A percentile compares a stretch with the other conserved stretches of the same genome.
phyloP scores from a whole-genome alignment of 2,329 filamentous ascomycete genomes.

The Monosporascus sp. region DNA sequence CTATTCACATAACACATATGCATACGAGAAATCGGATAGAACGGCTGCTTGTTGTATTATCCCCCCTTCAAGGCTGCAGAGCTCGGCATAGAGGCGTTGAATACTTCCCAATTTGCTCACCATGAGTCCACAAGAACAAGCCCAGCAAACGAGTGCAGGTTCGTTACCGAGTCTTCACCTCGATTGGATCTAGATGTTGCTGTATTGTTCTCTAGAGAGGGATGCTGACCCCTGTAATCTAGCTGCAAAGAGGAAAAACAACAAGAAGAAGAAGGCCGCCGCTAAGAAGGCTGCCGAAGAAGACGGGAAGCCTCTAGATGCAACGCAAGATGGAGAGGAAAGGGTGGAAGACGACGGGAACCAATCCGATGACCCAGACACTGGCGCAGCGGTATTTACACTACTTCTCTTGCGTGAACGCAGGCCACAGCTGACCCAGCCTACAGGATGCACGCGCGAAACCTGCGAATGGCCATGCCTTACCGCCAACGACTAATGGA shows the following conservation, averaged over 20 bases:
- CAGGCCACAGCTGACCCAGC: conserved; percentile 13
- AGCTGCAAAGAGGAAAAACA: conserved; percentile 51
- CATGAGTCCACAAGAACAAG: conserved; percentile 26
- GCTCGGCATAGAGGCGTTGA: conserved; percentile 3
- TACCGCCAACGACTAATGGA: conserved; percentile 32
- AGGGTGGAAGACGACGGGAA: conserved; percentile 29
- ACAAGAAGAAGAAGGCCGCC: conserved; percentile 54
- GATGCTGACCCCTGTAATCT: conserved; percentile 16
- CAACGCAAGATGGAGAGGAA: conserved; percentile 19
- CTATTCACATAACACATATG: too few species aligned
- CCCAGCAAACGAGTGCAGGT: conserved; percentile 23
- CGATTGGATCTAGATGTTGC: background rate
- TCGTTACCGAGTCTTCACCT: conserved; percentile 11
- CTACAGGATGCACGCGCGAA: conserved; percentile 11
- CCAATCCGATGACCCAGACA: conserved; percentile 39
- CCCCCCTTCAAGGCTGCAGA: conserved; percentile 3
- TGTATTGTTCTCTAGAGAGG: conserved; percentile 1
- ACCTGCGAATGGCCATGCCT: conserved; percentile 32
- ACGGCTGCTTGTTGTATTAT: too few species aligned
- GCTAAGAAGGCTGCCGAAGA: conserved; percentile 38
- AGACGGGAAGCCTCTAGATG: conserved; percentile 17
- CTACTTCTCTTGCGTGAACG: background rate
- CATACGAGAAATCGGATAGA: too few species aligned
- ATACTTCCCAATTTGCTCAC: conserved; percentile 13
- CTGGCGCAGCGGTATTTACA: conserved; percentile 26